Evolutionary conservation across 2,329 filamentous ascomycete genomes (phyloP), one percentile per base, ranked within the genome.

Genomic region (Neocatenulostroma microsporum): DNA sequence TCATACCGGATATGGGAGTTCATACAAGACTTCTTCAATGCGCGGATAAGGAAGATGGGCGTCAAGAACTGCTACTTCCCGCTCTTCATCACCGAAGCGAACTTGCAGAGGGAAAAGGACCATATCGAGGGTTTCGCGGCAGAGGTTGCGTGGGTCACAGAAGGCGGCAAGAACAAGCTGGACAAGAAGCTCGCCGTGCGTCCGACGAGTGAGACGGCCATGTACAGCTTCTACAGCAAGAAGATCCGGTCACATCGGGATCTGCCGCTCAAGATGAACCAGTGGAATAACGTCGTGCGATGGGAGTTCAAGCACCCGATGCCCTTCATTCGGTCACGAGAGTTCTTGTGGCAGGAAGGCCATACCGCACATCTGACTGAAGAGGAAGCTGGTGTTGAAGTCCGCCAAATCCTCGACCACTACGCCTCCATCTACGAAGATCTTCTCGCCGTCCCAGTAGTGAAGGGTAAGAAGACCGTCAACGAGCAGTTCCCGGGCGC

Each of bases 111-210:
- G 60, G 88, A 95, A 66, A 95, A 95, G 74, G 84, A 91, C 55
- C 91, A 98, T 62, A 84, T 98, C 45, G 89, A 98, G 64, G 91
- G 91, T n/a, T 98, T 98, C 62, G 91, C 91, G 35, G 88, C 91
- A 21, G 84, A 91, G 63, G 74, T 91, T 49, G 84, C 84, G 39
- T 91, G 84, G 84, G 84, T 91, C 19, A 91, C 84, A 35, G 84
- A 85, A 63, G 84, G 86, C 49, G 91, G 91, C 56, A 88, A 88
- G 56, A 93, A 84, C 58, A 84, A 94, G 55, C 78, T 98, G 48
- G 91, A 98, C 62, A 87, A 78, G 64, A 76, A 74, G 48, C 74
- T 82, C 44, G 78, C 78, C 27, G 79, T 82, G 46, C 78, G 78
- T 51, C 78, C 78, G 36, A 82, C 78, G 25, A 78, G 73, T 17